Evolutionary conservation across 2,329 filamentous ascomycete species (phyloP), one percentile per base, ranked within the genome.

Genomic region (Trichoderma koningii): DNA sequence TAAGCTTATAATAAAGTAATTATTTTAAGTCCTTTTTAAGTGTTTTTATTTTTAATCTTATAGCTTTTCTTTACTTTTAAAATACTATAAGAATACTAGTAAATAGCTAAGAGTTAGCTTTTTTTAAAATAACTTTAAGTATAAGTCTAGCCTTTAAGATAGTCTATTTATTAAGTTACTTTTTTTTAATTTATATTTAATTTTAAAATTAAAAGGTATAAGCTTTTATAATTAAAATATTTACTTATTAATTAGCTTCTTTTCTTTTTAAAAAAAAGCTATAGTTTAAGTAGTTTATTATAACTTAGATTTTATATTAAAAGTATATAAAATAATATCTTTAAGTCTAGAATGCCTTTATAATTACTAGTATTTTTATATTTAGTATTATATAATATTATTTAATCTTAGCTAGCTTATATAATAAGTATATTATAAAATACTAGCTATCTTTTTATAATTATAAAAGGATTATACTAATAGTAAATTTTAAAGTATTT

Each of bases 251-350:
- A 26, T 55, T 55, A 55, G 34, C 42, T 41, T 42, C n/a, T 21
- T 23, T 28, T 44, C 44, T 56, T n/a, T 19, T 21, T 7, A 42
- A 42, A 12, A 56, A 21, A 23, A 34, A 56, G 23, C 30, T 56
- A 56, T 56, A 56, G 23, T 56, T 56, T 44, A 56, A 42, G 42
- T 56, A 56, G 14, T 56, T 42, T 56, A 56, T 56, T 15, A 56
- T 15, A 6, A 56, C 23, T 56, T 56, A 56, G 6, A 56, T 44
- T 14, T 55, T 26, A 28, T 56, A 15, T 42, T 56, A 42, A 7
- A 30, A 30, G 30, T 53, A 53, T 28, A 28, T 28, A 17, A 53
- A 34, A n/a, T 53, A 53, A n/a, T 53, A 34, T 7, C n/a, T 30
- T 38, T 53, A 53, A 38, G 15, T 38, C 15, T 38, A 19, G 19